Conservation (phyloP, 345 rosid species). For the Trapa bicornis region DNA sequence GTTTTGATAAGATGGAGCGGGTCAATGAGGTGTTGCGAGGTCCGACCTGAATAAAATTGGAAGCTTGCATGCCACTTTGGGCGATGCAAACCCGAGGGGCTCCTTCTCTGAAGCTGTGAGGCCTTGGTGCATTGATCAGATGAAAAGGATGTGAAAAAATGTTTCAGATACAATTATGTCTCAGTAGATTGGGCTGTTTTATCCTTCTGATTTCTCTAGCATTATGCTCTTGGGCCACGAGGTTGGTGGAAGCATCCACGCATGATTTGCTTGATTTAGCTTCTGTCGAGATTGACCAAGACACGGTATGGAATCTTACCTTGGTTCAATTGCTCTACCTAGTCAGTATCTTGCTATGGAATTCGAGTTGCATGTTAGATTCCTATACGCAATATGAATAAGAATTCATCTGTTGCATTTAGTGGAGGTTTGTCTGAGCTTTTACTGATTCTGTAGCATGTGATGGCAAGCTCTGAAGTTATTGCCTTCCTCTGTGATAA, state of each 20-base stretch:
- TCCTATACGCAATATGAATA: not conserved
- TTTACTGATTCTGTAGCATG: no score
- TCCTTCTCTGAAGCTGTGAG: slow-evolving; percentile 10
- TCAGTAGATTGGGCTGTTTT: slow-evolving; percentile 13
- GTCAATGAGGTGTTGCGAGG: slow-evolving; percentile 7
- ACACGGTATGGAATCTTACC: slow-evolving; percentile 30
- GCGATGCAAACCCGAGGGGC: not conserved
- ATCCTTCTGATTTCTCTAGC: slow-evolving; percentile 24
- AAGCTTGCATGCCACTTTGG: not conserved
- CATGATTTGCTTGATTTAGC: slow-evolving; percentile 34
- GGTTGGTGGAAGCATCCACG: slow-evolving; percentile 30
- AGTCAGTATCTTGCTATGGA: no score
- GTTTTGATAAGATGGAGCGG: not conserved
- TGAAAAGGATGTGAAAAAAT: slow-evolving; percentile 23
- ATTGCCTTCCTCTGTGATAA: not conserved
- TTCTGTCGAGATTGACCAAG: slow-evolving; percentile 34
- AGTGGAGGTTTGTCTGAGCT: no score
- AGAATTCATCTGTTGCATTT: no score
- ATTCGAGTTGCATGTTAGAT: no score
- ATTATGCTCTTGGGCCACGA: slow-evolving; percentile 23
- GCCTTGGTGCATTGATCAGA: slow-evolving; percentile 19
- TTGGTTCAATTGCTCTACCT: no score
- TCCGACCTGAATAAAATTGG: not conserved
- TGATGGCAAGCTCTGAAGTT: no score
- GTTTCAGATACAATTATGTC: slow-evolving; percentile 24